Conservation (phyloP, 768 basidiomycete species). For the Lenzites betulinus region DNA sequence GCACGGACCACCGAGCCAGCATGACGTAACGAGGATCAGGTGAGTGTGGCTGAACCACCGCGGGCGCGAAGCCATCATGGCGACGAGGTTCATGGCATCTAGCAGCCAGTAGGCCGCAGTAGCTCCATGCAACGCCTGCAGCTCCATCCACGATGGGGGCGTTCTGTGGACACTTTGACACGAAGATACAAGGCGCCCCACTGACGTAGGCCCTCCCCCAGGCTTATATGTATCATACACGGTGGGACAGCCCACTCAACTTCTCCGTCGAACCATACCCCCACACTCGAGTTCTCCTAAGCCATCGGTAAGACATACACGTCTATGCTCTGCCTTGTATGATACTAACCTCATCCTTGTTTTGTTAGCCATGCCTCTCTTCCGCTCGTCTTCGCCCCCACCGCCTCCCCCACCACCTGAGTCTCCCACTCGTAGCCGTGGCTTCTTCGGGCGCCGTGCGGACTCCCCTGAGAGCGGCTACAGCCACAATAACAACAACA, state of each 20-base stretch:
- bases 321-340: background rate
- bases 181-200: conserved; percentile 10
- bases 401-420: conserved; percentile 20
- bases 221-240: background rate
- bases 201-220: conserved; percentile 5
- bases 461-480: conserved; percentile 6
- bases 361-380: conserved; percentile 35
- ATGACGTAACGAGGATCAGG: conserved; percentile 3
- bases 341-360: background rate
- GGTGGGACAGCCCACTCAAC: background rate
- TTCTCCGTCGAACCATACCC: background rate
- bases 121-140: conserved; percentile 6
- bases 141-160: background rate
- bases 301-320: background rate
- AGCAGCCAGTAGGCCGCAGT: background rate
- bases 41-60: background rate
- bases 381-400: conserved; percentile 23
- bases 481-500: conserved; percentile 4
- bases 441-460: conserved; percentile 30
- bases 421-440: conserved; percentile 21
- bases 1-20: conserved; percentile 41
- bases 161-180: conserved; percentile 6
- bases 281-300: background rate
- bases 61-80: background rate
- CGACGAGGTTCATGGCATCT: background rate